Conservation (phyloP, 768 basidiomycete genomes). For the Asterophora parasitica region DNA sequence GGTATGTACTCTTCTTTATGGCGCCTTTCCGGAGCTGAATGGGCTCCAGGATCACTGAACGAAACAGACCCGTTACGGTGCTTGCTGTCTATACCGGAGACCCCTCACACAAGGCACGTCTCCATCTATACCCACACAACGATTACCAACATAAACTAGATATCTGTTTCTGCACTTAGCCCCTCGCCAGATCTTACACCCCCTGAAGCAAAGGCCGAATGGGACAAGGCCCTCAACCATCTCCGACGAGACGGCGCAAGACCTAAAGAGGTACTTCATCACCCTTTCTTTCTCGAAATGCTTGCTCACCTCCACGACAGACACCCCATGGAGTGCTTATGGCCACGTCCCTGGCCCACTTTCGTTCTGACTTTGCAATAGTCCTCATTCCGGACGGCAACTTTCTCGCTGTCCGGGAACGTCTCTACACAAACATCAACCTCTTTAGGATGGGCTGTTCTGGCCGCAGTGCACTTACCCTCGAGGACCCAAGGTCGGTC, state of each 20-base stretch:
- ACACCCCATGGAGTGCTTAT: constrained; percentile 67
- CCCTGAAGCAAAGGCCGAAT: constrained; percentile 45
- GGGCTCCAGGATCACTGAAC: constrained; percentile 57
- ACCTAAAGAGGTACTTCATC: constrained; percentile 48
- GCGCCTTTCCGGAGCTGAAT: neutral
- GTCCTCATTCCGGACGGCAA: constrained; percentile 72
- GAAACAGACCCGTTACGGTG: constrained; percentile 52
- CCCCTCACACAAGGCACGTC: constrained; percentile 53
- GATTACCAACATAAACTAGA: constrained; percentile 32
- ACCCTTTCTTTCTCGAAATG: neutral
- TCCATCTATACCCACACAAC: neutral
- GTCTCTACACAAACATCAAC: constrained; percentile 78
- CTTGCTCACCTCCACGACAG: constrained; percentile 22
- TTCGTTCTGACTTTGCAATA: constrained; percentile 84
- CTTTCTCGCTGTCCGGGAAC: constrained; percentile 57
- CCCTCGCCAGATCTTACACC: constrained; percentile 38
- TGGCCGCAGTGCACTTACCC: constrained; percentile 69
- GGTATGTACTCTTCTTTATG: constrained; percentile 33
- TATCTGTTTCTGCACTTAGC: constrained; percentile 52
- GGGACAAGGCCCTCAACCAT: constrained; percentile 56
- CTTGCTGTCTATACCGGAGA: constrained; percentile 78
- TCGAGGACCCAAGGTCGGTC: constrained; percentile 66
- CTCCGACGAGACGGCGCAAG: constrained; percentile 68
- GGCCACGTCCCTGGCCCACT: constrained; percentile 82
- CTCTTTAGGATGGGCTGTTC: constrained; percentile 81